A percentile compares a stretch with the other conserved stretches of the same genome.
These are phyloP conservation scores for Hibiscus mutabilis DNA, from an alignment of 345 rosid genomes.

Conservation along the genomic window DNA sequence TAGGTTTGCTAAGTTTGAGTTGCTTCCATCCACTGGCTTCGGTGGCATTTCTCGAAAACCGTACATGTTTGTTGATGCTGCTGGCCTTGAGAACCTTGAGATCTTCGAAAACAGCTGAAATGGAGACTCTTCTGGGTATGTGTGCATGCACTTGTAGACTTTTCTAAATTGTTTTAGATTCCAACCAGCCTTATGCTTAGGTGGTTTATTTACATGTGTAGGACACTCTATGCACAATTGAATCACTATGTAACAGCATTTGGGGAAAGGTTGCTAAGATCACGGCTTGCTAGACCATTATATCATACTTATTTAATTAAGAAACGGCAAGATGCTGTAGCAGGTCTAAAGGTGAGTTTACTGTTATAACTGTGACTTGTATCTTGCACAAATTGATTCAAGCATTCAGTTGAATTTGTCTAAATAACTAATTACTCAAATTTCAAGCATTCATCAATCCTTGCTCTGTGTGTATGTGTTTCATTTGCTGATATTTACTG, in stretches of 20 bases:
- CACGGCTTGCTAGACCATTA: slow-evolving; percentile 95
- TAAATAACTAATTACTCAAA: neutral
- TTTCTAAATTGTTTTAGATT: neutral
- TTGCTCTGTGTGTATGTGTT: neutral
- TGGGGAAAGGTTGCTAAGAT: slow-evolving; percentile 84
- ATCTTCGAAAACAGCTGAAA: slow-evolving; percentile 88
- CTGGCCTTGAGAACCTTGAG: slow-evolving; percentile 95
- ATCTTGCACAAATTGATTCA: neutral
- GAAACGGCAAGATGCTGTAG: slow-evolving; percentile 94
- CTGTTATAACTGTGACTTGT: neutral
- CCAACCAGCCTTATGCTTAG: slow-evolving; percentile 18
- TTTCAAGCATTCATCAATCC: neutral
- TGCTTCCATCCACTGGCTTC: slow-evolving; percentile 61
- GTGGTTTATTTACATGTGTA: slow-evolving; percentile 22
- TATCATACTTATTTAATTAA: slow-evolving; percentile 52
- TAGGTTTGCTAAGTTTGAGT: slow-evolving; percentile 82
- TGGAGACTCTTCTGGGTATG: slow-evolving; percentile 80
- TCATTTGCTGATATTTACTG: neutral
- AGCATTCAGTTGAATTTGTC: too few relatives aligned
- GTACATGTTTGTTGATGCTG: slow-evolving; percentile 91
- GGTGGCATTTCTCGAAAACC: slow-evolving; percentile 50
- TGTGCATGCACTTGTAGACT: slow-evolving; percentile 12
- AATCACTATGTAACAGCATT: slow-evolving; percentile 89
- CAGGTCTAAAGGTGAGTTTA: slow-evolving; percentile 62
- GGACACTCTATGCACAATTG: slow-evolving; percentile 79